Conservation (phyloP, 1,139 yeast species). For the Lodderomyces metapsilosis region DNA sequence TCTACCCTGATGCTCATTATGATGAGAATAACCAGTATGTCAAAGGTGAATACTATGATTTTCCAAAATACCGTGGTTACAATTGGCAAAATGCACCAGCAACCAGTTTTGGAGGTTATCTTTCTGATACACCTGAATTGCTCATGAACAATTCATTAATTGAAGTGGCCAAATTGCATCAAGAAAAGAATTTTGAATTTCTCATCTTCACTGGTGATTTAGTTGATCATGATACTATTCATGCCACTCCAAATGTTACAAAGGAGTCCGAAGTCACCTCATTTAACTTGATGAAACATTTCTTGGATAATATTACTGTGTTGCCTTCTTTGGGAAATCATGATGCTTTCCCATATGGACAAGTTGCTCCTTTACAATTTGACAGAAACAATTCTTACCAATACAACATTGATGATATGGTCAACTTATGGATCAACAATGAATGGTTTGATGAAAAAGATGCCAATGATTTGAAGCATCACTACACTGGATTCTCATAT, state of each 20-base stretch:
- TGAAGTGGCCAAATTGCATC: constrained; percentile 38
- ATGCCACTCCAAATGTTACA: constrained; percentile 47
- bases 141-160: constrained; percentile 55
- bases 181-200: constrained; percentile 49
- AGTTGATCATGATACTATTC: constrained; percentile 62
- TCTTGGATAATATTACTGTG: constrained; percentile 55
- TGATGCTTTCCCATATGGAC: constrained; percentile 75
- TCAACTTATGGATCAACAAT: constrained; percentile 51
- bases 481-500: constrained; percentile 63
- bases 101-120: constrained; percentile 57
- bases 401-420: constrained; percentile 49
- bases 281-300: constrained; percentile 53
- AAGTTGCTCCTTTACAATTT: constrained; percentile 50
- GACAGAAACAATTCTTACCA: constrained; percentile 42
- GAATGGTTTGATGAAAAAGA: constrained; percentile 34
- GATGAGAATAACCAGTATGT: constrained; percentile 32
- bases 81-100: constrained; percentile 50
- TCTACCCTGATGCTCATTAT: constrained; percentile 24
- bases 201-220: constrained; percentile 69
- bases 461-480: constrained; percentile 25
- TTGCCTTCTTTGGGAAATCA: constrained; percentile 69
- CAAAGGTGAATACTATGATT: constrained; percentile 41
- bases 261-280: constrained; percentile 52
- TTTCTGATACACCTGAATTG: constrained; percentile 64
- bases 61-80: constrained; percentile 37